Percentiles rank a stretch among this genome's conserved stretches.
These are phyloP conservation scores for Metarhizium anisopliae DNA, from an alignment of 2,329 filamentous ascomycete species.

Conservation along the genomic window DNA sequence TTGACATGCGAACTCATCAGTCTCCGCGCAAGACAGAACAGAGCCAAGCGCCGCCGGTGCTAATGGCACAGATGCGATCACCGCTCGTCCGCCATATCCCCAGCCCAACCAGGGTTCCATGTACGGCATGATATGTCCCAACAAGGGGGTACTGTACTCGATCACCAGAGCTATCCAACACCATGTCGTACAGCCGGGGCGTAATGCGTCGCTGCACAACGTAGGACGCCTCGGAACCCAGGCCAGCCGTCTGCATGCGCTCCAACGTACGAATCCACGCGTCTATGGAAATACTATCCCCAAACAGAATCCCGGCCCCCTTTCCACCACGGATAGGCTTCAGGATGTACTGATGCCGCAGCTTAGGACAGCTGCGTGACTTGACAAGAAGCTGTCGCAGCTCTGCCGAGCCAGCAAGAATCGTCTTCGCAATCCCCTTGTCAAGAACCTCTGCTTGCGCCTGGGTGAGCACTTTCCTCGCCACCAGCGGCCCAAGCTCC, in stretches of 20 bases:
- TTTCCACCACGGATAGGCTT: conserved; percentile 31
- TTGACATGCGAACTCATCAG: background rate
- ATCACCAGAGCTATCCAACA: conserved; percentile 17
- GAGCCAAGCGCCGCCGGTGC: conserved; percentile 22
- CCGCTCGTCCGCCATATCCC: conserved; percentile 22
- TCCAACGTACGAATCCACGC: conserved; percentile 20
- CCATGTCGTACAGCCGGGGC: conserved; percentile 21
- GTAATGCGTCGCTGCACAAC: conserved; percentile 23
- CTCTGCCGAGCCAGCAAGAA: conserved; percentile 20
- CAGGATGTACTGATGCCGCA: conserved; percentile 22
- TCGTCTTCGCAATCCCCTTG: conserved; percentile 23
- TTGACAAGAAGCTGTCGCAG: conserved; percentile 12
- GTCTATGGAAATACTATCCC: conserved; percentile 20
- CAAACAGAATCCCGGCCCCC: conserved; percentile 30
- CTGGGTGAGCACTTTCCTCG: conserved; percentile 15
- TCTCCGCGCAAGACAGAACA: conserved; percentile 19
- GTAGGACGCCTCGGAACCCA: conserved; percentile 8
- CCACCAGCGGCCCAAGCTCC: conserved; percentile 20
- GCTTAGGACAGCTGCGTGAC: conserved; percentile 3
- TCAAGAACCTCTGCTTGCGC: conserved; percentile 17
- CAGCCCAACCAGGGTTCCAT: conserved; percentile 19
- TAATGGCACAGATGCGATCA: conserved; percentile 22
- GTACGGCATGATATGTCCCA: conserved; percentile 22
- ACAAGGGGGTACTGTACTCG: conserved; percentile 20
- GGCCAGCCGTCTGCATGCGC: conserved; percentile 4